phyloP scores from a whole-genome alignment of 2,329 filamentous ascomycete genomes.

The Monilinia fructicola region DNA sequence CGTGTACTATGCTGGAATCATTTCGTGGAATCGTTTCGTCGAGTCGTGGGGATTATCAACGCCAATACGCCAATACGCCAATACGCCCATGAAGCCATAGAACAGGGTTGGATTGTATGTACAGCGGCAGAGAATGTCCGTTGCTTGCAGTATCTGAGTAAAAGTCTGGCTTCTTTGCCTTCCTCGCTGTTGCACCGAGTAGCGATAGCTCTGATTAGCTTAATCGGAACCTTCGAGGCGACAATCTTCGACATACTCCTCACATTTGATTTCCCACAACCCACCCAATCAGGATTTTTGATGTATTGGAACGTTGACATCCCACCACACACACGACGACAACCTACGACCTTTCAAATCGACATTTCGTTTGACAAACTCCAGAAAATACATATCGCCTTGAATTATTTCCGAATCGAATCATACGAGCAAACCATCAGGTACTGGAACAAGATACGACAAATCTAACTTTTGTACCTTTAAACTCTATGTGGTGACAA shows the following conservation, averaged over 20 bases:
- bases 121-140: neutral
- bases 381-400: neutral
- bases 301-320: slow-evolving; percentile 2
- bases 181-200: slow-evolving; percentile 5
- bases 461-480: neutral
- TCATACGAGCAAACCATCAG: neutral
- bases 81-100: slow-evolving; percentile 5
- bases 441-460: neutral
- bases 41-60: slow-evolving; percentile 7
- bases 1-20: too few relatives aligned
- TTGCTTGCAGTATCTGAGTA: slow-evolving; percentile 3
- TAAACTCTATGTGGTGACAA: slow-evolving; percentile 30
- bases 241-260: slow-evolving; percentile 4
- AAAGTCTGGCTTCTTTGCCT: slow-evolving; percentile 10
- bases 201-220: neutral
- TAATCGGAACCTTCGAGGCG: neutral
- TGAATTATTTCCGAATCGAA: neutral
- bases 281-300: neutral
- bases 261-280: neutral
- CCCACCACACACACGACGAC: slow-evolving; percentile 1
- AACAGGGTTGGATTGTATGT: neutral
- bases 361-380: neutral
- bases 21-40: too few relatives aligned
- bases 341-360: neutral
- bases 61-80: neutral